Percentiles rank a stretch among this genome's conserved stretches.
Evolutionary conservation across 805 yeast species (phyloP).

Genomic region (Metschnikowia koreensis): DNA sequence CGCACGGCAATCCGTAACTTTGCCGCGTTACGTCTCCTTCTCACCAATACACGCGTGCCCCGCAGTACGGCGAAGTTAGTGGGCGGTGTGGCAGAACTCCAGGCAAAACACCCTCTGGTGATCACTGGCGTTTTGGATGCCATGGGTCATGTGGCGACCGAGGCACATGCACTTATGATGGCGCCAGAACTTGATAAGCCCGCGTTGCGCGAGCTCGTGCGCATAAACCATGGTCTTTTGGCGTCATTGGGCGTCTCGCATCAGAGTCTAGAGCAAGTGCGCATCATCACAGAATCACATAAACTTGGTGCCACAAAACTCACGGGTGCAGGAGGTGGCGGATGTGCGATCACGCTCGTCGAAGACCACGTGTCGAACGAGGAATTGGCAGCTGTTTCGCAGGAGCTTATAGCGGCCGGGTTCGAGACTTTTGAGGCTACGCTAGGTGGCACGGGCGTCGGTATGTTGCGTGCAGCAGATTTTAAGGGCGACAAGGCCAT

Average conservation of each 20-base stretch:
- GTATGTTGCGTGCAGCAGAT: conserved; percentile 34
- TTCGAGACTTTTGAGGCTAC: conserved; percentile 76
- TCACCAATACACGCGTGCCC: conserved; percentile 86
- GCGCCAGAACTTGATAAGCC: conserved; percentile 48
- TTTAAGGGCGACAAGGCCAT: conserved; percentile 9
- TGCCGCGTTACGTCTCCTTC: conserved; percentile 69
- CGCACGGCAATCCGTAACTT: conserved; percentile 67
- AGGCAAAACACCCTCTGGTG: conserved; percentile 52
- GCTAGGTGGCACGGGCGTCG: conserved; percentile 90
- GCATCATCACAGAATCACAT: conserved; percentile 59
- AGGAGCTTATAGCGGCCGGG: conserved; percentile 44
- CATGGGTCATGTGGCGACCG: conserved; percentile 69
- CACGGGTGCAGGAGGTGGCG: conserved; percentile 99
- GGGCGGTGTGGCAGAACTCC: conserved; percentile 62
- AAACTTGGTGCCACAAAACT: conserved; percentile 83
- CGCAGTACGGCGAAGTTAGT: conserved; percentile 84
- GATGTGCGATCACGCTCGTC: conserved; percentile 89
- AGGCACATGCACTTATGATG: conserved; percentile 66
- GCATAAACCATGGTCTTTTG: conserved; percentile 84
- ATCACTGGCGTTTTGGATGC: conserved; percentile 63
- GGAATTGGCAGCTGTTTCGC: conserved; percentile 35
- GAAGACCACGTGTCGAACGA: conserved; percentile 41
- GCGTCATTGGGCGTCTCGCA: conserved; percentile 90
- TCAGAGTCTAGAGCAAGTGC: conserved; percentile 80
- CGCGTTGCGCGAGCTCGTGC: conserved; percentile 58